phyloP scores from a whole-genome alignment of 2,329 filamentous ascomycete genomes.

The Pseudonectria foliicola region DNA sequence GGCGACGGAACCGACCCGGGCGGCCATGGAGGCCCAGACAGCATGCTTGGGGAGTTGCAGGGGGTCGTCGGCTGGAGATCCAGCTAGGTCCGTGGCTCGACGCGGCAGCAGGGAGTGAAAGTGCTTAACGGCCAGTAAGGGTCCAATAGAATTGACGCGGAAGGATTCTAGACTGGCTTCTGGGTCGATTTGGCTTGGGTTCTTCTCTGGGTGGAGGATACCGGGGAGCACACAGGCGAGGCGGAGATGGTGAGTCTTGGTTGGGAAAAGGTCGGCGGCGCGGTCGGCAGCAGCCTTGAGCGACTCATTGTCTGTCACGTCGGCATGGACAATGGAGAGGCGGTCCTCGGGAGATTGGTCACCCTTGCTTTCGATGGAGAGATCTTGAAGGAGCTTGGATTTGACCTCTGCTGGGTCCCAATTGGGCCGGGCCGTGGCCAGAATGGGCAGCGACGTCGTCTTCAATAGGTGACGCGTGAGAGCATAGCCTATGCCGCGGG shows the following conservation, averaged over 20 bases:
- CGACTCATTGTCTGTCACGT: constrained; percentile 53
- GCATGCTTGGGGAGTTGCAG: constrained; percentile 43
- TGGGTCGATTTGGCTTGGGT: constrained; percentile 56
- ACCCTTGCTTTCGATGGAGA: constrained; percentile 12
- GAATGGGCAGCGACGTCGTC: constrained; percentile 40
- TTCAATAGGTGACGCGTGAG: constrained; percentile 42
- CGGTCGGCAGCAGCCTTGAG: constrained; percentile 48
- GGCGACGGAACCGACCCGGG: constrained; percentile 65
- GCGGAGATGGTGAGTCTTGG: constrained; percentile 50
- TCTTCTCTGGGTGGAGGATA: constrained; percentile 66
- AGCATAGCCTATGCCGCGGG: constrained; percentile 41
- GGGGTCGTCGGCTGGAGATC: constrained; percentile 10
- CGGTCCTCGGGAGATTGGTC: constrained; percentile 20
- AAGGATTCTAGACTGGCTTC: constrained; percentile 60
- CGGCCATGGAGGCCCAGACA: constrained; percentile 68
- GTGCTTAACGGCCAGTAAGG: constrained; percentile 70
- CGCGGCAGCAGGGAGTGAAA: constrained; percentile 62
- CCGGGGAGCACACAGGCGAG: constrained; percentile 65
- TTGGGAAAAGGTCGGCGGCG: constrained; percentile 47
- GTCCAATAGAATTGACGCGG: constrained; percentile 65
- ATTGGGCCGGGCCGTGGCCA: constrained; percentile 34
- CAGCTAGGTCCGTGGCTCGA: constrained; percentile 37
- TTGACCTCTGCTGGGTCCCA: constrained; percentile 30
- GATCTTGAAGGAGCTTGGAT: constrained; percentile 23
- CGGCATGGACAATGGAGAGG: constrained; percentile 33